Base-by-base conservation (phyloP, 805 yeast species). In the Starmera amethionina region DNA sequence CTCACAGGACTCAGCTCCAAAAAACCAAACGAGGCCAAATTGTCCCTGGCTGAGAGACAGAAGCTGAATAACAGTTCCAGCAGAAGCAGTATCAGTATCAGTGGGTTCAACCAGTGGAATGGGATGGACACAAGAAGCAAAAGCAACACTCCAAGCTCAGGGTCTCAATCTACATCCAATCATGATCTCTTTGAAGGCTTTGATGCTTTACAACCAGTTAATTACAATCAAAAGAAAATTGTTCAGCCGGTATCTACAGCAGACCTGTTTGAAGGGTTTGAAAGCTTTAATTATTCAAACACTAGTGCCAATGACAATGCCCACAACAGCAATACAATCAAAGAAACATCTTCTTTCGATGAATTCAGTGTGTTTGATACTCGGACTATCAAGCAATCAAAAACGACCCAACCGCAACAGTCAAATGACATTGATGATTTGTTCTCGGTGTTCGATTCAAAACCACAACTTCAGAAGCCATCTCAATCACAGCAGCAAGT, bases 11-110 rank as follows among this genome's bases (percentile, higher is more conserved):
- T 44, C 13, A 27, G 52, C 10, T 15, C 42, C 2, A 49, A 52
- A 41, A 55, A 54, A 37, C 46, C 49, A 32, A 49, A 51, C 22
- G 48, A 48, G 22, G 45, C 59, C 1, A 57, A 55, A 28, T 36
- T 65, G 30, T 49, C 64, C 0, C 40, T 67, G 36, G 52, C 57
- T 3, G 68, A 69, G 45, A 57, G 67, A 36, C 60, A 59, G 47
- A 52, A 49, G 38, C 39, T 48, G 12, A n/a, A 44, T 14, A 31
- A 45, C 45, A 42, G 34, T 33, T 18, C 22, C 39, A 41, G 36
- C 29, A 37, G 32, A 22, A 22, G 27, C 27, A 22, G 27, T 22
- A 22, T 22, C 27, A 22, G 27, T 22, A 22, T 22, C 27, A 7
- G 9, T 22, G 27, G 27, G 3, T 22, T 22, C 27, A 5, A 22